Evolutionary conservation across 2,329 filamentous ascomycete genomes (phyloP), one percentile per base, ranked within the genome.

Genomic region (Didymella sp.): DNA sequence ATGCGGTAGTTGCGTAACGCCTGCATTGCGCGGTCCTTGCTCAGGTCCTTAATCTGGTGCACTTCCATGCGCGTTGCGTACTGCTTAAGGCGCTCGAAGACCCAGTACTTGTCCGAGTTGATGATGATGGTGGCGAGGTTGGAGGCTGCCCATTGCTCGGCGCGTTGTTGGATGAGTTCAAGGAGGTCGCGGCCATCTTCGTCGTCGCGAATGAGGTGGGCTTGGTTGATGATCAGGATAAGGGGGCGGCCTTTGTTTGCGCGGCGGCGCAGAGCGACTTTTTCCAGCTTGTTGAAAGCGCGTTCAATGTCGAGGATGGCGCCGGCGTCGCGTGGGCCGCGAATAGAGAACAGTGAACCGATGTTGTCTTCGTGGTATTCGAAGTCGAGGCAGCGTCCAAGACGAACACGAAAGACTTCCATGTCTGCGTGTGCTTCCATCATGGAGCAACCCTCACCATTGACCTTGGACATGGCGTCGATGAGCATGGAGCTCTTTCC

Each of bases 331-430:
- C 95, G 86, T 0, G 95, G 95, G 0, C 95, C 95, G 27, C 90
- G 87, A 70, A 99, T 96, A 58, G 91, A 96, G 76, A 99, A 99
- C 58, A 99, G 89, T 6, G 91, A 91, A 41, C 95, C 95, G 60
- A 99, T 97, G 71, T 96, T 97, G 79, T 99, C 95, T 78, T 98
- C 95, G 72, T 98, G 92, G 69, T 90, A 99, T 73, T 99, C 95
- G 74, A 93, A 99, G 74, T 99, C 93, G 37, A 99, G 82, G 2
- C 93, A 92, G 73, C 96, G 97, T 24, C 95, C 95, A 3, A 99
- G 84, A 4, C 95, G 86, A 40, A 97, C 89, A 17, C 95, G 89
- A 74, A 99, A 96, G 57, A 99, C 96, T 71, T 99, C 95, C 1
- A 93, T 84, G 74, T 99, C 93, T 5, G 92, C 89, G 76, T 99